Evolutionary conservation across 1,139 yeast genomes (phyloP).

Genomic region (Yamadazyma buinensis): DNA sequence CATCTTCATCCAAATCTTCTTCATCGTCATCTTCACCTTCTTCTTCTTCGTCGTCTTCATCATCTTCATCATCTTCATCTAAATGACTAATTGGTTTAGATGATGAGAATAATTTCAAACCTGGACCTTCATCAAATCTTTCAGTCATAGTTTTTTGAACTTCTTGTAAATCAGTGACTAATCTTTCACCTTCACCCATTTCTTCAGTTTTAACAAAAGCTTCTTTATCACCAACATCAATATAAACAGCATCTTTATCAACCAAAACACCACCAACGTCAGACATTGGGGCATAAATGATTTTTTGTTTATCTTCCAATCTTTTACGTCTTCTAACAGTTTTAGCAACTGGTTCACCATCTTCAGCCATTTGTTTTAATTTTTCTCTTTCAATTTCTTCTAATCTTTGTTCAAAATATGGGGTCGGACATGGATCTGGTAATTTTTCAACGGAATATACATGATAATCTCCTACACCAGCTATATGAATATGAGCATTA

Average conservation of each 20-base stretch:
- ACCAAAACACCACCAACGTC: constrained; percentile 97
- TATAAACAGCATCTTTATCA: constrained; percentile 94
- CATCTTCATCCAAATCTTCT: no score
- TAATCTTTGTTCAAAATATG: constrained; percentile 78
- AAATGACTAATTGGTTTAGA: constrained; percentile 44
- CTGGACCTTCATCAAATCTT: constrained; percentile 59
- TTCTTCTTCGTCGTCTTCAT: constrained; percentile 31
- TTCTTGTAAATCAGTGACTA: constrained; percentile 77
- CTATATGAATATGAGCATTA: constrained; percentile 85
- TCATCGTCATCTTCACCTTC: constrained; percentile 21
- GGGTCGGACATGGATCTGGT: constrained; percentile 99
- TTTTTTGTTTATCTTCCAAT: constrained; percentile 88
- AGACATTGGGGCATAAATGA: constrained; percentile 98
- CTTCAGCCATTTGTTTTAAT: constrained; percentile 57
- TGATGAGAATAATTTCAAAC: constrained; percentile 66
- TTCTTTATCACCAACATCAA: constrained; percentile 72
- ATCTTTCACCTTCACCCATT: constrained; percentile 74
- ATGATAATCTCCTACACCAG: constrained; percentile 90
- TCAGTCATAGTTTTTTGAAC: constrained; percentile 64
- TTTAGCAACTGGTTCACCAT: constrained; percentile 53
- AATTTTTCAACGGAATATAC: constrained; percentile 77
- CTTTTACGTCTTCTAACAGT: constrained; percentile 76
- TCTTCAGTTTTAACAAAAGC: constrained; percentile 58
- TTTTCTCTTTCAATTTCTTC: constrained; percentile 76
- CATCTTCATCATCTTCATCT: constrained; percentile 28